These are phyloP conservation scores for Aquanectria penicillioides DNA, from an alignment of 2,329 filamentous ascomycete genomes.

Conservation along the genomic window DNA sequence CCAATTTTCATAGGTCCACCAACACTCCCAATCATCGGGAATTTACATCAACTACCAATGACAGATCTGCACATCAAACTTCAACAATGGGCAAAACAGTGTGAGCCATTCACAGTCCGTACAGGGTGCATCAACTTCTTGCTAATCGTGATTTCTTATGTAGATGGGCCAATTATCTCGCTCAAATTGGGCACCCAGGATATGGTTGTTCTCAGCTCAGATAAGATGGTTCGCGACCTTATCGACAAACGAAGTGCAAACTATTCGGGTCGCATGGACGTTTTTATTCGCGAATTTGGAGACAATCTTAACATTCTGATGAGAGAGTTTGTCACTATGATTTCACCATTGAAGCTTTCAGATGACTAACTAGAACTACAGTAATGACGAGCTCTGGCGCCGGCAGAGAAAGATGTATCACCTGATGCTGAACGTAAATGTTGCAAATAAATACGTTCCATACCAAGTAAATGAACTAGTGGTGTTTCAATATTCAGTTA, in stretches of 20 bases:
- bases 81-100: slow-evolving; percentile 1
- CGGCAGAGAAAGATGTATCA: slow-evolving; percentile 19
- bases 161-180: slow-evolving; percentile 13
- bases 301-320: slow-evolving; percentile 13
- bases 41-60: slow-evolving; percentile 14
- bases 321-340: neutral
- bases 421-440: slow-evolving; percentile 6
- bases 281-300: slow-evolving; percentile 13
- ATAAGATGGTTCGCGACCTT: slow-evolving; percentile 7
- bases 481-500: neutral
- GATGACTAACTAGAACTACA: neutral
- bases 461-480: neutral
- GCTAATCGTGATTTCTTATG: neutral
- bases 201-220: slow-evolving; percentile 4
- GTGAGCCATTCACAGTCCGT: neutral
- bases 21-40: slow-evolving; percentile 10
- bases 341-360: neutral
- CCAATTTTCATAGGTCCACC: neutral
- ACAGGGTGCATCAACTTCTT: neutral
- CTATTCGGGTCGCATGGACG: slow-evolving; percentile 13
- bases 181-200: slow-evolving; percentile 13
- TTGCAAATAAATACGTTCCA: slow-evolving; percentile 7
- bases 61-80: slow-evolving; percentile 6
- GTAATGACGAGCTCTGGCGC: slow-evolving; percentile 17
- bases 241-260: slow-evolving; percentile 6